Percentiles rank a stretch among this genome's conserved stretches.
Conservation (phyloP, 257 asterid species). For the Petunia axillaris region DNA sequence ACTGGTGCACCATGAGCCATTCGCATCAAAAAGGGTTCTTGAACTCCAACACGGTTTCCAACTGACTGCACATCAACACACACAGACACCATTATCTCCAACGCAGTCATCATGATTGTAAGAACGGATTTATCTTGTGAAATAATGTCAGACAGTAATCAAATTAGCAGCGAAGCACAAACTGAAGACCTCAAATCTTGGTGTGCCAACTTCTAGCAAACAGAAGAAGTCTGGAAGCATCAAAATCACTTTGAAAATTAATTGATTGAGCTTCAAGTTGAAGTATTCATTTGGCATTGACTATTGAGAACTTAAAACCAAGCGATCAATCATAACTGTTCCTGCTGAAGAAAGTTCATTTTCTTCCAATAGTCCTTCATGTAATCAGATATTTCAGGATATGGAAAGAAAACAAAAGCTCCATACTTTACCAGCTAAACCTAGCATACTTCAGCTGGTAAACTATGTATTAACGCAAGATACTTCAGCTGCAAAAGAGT, state of each 20-base stretch:
- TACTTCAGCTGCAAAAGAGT: no score
- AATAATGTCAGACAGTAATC: constrained; percentile 19
- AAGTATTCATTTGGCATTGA: not conserved
- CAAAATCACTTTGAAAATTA: constrained; percentile 22
- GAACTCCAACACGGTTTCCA: constrained; percentile 94
- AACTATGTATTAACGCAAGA: no score
- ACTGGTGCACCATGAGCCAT: constrained; percentile 98
- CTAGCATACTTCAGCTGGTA: not conserved
- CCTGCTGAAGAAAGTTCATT: constrained; percentile 2
- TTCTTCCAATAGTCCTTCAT: not conserved
- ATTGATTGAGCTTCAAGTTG: not conserved
- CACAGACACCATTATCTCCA: constrained; percentile 19
- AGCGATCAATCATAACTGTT: not conserved
- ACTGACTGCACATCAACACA: constrained; percentile 74
- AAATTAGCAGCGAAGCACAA: constrained; percentile 18
- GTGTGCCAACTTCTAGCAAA: constrained; percentile 16
- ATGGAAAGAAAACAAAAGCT: not conserved
- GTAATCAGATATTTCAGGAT: constrained; percentile 10
- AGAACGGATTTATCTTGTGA: not conserved
- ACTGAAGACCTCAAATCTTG: constrained; percentile 5
- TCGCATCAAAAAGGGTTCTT: constrained; percentile 94
- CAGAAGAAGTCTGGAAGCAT: not conserved
- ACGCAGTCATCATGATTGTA: constrained; percentile 3
- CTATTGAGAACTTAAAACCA: constrained; percentile 11
- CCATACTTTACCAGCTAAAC: not conserved